Evolutionary conservation across 306 rosid genomes (phyloP), one percentile per base, ranked within the genome.

Genomic region (Adenanthera pavonina): DNA sequence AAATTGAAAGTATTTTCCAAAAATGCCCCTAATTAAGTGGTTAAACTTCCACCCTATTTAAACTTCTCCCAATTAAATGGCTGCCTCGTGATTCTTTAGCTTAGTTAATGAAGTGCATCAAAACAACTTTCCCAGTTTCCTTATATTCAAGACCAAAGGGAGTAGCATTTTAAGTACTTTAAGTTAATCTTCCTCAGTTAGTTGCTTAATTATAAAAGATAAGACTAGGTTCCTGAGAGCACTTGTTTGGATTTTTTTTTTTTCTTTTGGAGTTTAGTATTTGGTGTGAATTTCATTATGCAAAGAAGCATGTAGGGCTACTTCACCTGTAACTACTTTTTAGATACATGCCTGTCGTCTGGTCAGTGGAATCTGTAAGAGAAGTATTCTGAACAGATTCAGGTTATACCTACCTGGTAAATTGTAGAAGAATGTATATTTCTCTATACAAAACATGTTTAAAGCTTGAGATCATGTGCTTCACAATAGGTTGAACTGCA

Each of bases 231-330:
- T 0, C 67, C 20, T 25, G 77, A 65, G 72, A 17, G 40, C 36
- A 52, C 25, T 3, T 35, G 12, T 47, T 43, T 12, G 47, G 19
- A 25, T 25, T 25, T 25, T 25, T 25, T 25, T 25, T 25, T 25
- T 25, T 25, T 25, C 30, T 25, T 25, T 25, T 25, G 0, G 30
- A 1, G 30, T 25, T 25, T 25, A 25, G 30, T 25, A 25, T 25
- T 51, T 30, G 36, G 7, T 19, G 5, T 64, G 41, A 66, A 53
- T 34, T 16, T 67, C n/a, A 40, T 25, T 14, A 51, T 20, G 20
- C 62, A 83, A 25, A 57, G 19, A 17, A 60, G 74, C 51, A 79
- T 56, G 76, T 35, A 52, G 35, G 33, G 62, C 13, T 49, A 69
- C 57, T 25, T 40, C 62, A 69, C 81, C 57, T 36, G 7, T 46